Evolutionary conservation across 768 basidiomycete species (phyloP).

Genomic region (Dictyophora rubrovolvata): DNA sequence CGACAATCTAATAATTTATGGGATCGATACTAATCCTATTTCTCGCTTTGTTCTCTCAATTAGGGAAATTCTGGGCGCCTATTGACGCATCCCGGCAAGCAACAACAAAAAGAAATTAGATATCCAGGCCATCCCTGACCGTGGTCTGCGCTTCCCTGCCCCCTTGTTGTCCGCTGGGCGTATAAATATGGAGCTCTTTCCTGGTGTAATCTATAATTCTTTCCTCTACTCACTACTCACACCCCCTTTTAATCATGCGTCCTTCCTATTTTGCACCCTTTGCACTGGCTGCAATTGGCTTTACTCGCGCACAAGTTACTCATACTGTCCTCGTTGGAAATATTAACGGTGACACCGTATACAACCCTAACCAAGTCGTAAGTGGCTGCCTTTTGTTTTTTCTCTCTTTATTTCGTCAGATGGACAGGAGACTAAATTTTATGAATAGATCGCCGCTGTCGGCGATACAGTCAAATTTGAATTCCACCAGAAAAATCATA

Average conservation of each 20-base stretch:
- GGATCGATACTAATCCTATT: too few relatives aligned
- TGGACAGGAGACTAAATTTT: not conserved
- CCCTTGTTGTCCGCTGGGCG: not conserved
- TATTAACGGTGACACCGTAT: slow-evolving; percentile 30
- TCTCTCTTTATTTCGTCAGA: too few relatives aligned
- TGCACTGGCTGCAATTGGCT: slow-evolving; percentile 35
- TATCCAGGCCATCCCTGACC: too few relatives aligned
- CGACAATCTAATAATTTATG: not conserved
- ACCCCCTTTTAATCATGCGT: slow-evolving; percentile 7
- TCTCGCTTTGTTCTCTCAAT: too few relatives aligned
- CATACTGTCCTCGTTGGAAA: slow-evolving; percentile 42
- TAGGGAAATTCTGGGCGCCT: too few relatives aligned
- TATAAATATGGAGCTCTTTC: not conserved
- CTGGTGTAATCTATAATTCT: not conserved
- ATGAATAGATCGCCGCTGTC: slow-evolving; percentile 30
- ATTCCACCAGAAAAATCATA: slow-evolving; percentile 49
- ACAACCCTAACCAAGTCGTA: slow-evolving; percentile 44
- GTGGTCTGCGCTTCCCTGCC: too few relatives aligned
- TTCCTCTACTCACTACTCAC: not conserved
- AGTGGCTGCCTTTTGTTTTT: slow-evolving; percentile 17
- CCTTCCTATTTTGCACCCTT: slow-evolving; percentile 39
- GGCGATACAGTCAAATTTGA: slow-evolving; percentile 56
- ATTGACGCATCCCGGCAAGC: too few relatives aligned
- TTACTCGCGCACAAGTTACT: slow-evolving; percentile 23
- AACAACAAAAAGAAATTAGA: too few relatives aligned